Conservation (phyloP, 495 filamentous ascomycete species). For the Ascodesmis nigricans region DNA sequence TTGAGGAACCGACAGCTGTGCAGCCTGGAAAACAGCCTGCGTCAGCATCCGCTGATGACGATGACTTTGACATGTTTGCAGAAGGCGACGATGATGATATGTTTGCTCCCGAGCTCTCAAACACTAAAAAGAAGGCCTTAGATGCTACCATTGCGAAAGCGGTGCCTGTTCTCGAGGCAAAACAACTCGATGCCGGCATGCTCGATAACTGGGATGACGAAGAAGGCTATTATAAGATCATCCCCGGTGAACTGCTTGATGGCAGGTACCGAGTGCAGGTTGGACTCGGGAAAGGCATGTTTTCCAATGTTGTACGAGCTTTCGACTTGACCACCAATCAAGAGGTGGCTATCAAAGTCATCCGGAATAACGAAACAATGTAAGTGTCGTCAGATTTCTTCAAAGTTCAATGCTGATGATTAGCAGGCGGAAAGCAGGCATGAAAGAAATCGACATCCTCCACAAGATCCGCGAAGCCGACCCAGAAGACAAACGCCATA, state of each 20-base stretch:
- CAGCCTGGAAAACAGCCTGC: conserved; percentile 21
- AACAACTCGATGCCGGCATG: conserved; percentile 56
- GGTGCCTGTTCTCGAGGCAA: conserved; percentile 29
- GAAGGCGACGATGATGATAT: conserved; percentile 77
- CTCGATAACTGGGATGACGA: conserved; percentile 84
- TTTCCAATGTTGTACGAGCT: conserved; percentile 87
- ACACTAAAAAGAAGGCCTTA: conserved; percentile 24
- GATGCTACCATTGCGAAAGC: conserved; percentile 23
- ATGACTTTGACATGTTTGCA: conserved; percentile 89
- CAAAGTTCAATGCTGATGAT: conserved; percentile 11
- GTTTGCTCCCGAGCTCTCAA: conserved; percentile 45
- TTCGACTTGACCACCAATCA: conserved; percentile 48
- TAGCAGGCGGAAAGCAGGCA: conserved; percentile 53
- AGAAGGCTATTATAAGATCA: conserved; percentile 86
- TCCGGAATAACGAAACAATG: conserved; percentile 84
- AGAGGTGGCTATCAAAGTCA: conserved; percentile 77
- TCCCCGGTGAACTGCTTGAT: conserved; percentile 71
- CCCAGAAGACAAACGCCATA: conserved; percentile 75
- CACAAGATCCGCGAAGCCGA: conserved; percentile 63
- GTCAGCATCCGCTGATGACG: conserved; percentile 32
- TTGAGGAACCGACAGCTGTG: conserved; percentile 24
- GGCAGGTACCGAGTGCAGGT: conserved; percentile 69
- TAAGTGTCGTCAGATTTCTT: conserved; percentile 19
- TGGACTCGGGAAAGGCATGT: conserved; percentile 85
- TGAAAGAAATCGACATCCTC: conserved; percentile 82